Evolutionary conservation across 2,329 filamentous ascomycete species (phyloP), one percentile per base, ranked within the genome.

Genomic region (Calonectria pseudoreteaudii): DNA sequence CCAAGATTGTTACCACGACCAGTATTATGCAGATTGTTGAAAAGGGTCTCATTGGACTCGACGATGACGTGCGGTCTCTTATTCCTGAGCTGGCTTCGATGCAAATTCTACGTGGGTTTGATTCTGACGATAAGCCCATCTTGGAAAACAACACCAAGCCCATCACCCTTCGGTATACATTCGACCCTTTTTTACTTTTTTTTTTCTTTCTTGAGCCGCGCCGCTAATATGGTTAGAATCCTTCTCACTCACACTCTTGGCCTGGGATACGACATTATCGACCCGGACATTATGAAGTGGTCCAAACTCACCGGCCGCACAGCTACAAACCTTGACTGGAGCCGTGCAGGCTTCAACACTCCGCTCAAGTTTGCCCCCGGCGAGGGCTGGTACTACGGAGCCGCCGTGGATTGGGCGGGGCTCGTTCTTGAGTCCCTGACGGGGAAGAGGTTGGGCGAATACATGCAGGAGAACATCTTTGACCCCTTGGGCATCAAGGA

Each of bases 211-310:
- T 34, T 26, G 14, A 70, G 16, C 26, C 26, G 36, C 58, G 36
- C 58, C 18, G 30, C 65, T 66, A n/a, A 66, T 38, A 23, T 20
- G 4, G 41, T 18, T 31, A 84, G 83, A 10, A 83, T 83, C 28
- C 83, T 91, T 0, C 83, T 91, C 4, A 87, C 86, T 0, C 90
- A 91, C 78, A 87, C 88, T 0, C 81, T 84, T 8, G 90, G 90
- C 2, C 72, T 89, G 0, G 83, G 82, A 1, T 88, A 89, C 77
- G 87, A 88, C 53, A 47, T 83, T 16, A 78, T 81, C 20, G 84
- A 88, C 65, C 83, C 86, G 0, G 81, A 84, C 8, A 78, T 87
- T 1, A 69, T 76, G 0, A 83, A 81, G 20, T 90, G 87, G 87
- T 84, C 85, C 6, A 71, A 78, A 28, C 80, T 79, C 9, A 76